These are phyloP conservation scores for Penicillium sp. DNA, from an alignment of 2,329 filamentous ascomycete genomes.

Conservation along the genomic window DNA sequence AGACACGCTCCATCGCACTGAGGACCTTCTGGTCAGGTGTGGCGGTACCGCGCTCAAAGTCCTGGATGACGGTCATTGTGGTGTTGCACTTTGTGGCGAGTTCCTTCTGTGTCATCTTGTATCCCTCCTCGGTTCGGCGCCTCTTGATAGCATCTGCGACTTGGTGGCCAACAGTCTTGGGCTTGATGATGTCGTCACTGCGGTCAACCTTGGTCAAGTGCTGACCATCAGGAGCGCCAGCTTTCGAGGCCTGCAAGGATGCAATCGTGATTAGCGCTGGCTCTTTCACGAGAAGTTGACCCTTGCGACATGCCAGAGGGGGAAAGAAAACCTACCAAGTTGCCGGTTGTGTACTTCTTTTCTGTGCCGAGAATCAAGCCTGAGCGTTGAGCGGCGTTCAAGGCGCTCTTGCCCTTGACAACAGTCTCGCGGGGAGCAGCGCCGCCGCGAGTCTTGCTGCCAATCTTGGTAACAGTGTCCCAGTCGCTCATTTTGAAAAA, in stretches of 20 bases:
- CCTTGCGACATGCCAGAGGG: no score
- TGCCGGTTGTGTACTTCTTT: slow-evolving; percentile 81
- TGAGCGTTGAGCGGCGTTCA: slow-evolving; percentile 83
- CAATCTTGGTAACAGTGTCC: slow-evolving; percentile 88
- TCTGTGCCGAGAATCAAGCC: slow-evolving; percentile 75
- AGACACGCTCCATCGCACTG: slow-evolving; percentile 68
- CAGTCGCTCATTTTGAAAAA: slow-evolving; percentile 64
- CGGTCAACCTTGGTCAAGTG: slow-evolving; percentile 97
- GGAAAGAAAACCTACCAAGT: slow-evolving; percentile 53
- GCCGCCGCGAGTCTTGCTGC: slow-evolving; percentile 66
- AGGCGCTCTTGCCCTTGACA: slow-evolving; percentile 70
- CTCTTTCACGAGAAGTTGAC: neutral
- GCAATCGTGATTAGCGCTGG: slow-evolving; percentile 9
- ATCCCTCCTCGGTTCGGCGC: slow-evolving; percentile 72
- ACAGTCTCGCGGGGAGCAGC: slow-evolving; percentile 75
- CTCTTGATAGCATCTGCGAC: slow-evolving; percentile 79
- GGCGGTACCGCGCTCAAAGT: slow-evolving; percentile 77
- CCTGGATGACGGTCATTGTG: slow-evolving; percentile 69
- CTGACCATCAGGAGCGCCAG: slow-evolving; percentile 68
- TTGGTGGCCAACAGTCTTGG: slow-evolving; percentile 75
- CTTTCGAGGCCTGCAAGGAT: slow-evolving; percentile 35
- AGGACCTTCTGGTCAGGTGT: slow-evolving; percentile 80
- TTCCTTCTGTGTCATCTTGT: slow-evolving; percentile 93
- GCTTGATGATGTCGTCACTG: slow-evolving; percentile 94
- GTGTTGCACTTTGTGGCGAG: slow-evolving; percentile 85